Percentiles rank a stretch among this genome's conserved stretches.
Conservation (phyloP, 345 rosid species). For the Eucalyptus marginata region DNA sequence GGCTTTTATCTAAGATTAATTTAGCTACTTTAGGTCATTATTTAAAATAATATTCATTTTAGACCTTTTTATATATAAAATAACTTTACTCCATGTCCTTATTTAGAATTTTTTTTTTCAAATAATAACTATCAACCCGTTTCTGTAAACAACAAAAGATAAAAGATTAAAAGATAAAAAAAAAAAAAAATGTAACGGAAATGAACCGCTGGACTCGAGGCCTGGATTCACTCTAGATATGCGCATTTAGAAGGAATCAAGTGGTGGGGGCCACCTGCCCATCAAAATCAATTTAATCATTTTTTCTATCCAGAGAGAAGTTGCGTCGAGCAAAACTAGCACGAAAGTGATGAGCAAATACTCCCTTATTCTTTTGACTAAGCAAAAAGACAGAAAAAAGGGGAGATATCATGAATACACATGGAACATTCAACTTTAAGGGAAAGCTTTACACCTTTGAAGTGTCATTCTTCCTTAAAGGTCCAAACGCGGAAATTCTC, state of each 20-base stretch:
- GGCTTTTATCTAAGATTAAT: too few species aligned
- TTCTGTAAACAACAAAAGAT: neutral
- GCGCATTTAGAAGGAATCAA: neutral
- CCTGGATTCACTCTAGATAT: neutral
- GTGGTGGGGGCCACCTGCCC: neutral
- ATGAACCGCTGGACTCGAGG: neutral
- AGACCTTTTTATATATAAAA: too few species aligned
- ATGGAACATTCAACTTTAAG: neutral
- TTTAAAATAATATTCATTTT: too few species aligned
- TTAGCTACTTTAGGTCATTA: too few species aligned
- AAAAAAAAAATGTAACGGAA: neutral
- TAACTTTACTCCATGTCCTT: neutral
- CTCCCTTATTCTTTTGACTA: neutral
- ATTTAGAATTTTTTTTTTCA: too few species aligned
- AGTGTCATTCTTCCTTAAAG: too few species aligned
- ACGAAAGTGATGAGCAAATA: neutral
- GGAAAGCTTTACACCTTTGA: too few species aligned
- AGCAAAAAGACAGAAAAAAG: rapidly evolving
- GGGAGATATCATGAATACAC: too few species aligned
- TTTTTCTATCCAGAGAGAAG: rapidly evolving
- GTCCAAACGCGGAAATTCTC: too few species aligned
- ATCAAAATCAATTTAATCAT: neutral
- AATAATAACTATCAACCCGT: neutral
- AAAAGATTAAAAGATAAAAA: rapidly evolving
- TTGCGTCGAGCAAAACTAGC: rapidly evolving